Evolutionary conservation across 371 early-diverging fungal species (phyloP).

Genomic region (Mortierella sp.): DNA sequence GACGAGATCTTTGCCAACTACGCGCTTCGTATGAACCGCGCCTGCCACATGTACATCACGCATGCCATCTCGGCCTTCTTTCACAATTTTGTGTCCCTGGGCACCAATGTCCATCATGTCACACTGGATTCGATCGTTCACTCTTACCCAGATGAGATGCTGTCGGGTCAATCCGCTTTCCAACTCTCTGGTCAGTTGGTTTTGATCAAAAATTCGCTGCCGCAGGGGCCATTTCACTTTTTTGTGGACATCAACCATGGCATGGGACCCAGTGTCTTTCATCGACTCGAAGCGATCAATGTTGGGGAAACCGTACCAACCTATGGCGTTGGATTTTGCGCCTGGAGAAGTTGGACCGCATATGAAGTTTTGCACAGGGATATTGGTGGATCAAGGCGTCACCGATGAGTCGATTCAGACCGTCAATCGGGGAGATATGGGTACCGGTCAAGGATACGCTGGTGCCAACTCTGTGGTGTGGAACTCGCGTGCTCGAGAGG

Average conservation of each 20-base stretch:
- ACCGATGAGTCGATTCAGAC: constrained; percentile 46
- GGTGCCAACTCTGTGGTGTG: constrained; percentile 63
- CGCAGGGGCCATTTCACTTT: constrained; percentile 59
- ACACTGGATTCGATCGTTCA: constrained; percentile 55
- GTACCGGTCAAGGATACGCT: constrained; percentile 60
- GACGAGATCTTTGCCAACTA: constrained; percentile 60
- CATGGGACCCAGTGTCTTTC: constrained; percentile 62
- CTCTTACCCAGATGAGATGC: constrained; percentile 50
- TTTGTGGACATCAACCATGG: constrained; percentile 58
- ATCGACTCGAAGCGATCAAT: constrained; percentile 31
- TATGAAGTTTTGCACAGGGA: constrained; percentile 61
- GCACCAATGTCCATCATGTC: constrained; percentile 53
- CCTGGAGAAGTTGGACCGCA: constrained; percentile 60
- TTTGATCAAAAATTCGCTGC: constrained; percentile 56
- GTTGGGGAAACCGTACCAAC: constrained; percentile 28
- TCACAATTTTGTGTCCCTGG: constrained; percentile 59
- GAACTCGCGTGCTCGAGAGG: constrained; percentile 61
- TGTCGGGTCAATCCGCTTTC: constrained; percentile 62
- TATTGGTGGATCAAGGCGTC: constrained; percentile 39
- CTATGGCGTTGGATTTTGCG: constrained; percentile 37
- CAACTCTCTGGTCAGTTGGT: constrained; percentile 61
- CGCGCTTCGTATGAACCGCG: constrained; percentile 52
- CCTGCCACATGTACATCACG: constrained; percentile 57
- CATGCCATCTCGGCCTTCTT: constrained; percentile 57
- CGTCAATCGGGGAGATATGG: constrained; percentile 44